These are phyloP conservation scores for Chloris gayana DNA, from an alignment of 176 grass and related monocot genomes.

Conservation along the genomic window DNA sequence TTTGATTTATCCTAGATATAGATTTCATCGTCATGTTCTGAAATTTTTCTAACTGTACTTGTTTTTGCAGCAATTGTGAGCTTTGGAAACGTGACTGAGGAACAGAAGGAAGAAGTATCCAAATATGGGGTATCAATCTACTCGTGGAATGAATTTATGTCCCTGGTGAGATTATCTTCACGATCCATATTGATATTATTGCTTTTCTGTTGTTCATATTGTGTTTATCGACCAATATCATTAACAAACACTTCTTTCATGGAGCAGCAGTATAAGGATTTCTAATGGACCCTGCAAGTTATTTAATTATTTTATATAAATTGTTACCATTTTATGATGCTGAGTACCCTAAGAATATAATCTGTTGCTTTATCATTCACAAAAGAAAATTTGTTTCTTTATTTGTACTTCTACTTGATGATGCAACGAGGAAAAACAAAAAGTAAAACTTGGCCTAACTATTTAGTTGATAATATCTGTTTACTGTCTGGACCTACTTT, in stretches of 20 bases:
- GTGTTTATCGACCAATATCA: slow-evolving; percentile 10
- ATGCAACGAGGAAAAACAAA: not conserved
- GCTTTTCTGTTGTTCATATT: not conserved
- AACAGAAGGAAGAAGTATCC: slow-evolving; percentile 73
- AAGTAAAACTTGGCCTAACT: slow-evolving; percentile 12
- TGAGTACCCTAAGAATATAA: not conserved
- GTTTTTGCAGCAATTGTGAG: slow-evolving; percentile 71
- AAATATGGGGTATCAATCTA: slow-evolving; percentile 62
- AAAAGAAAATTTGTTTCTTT: no score
- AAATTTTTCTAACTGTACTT: slow-evolving; percentile 21
- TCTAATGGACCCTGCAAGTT: not conserved
- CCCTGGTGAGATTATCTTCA: slow-evolving; percentile 58
- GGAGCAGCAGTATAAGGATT: slow-evolving; percentile 9
- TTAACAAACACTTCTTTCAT: slow-evolving; percentile 22
- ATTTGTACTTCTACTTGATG: not conserved
- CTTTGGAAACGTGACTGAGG: slow-evolving; percentile 64
- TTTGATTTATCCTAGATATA: slow-evolving; percentile 46
- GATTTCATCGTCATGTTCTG: slow-evolving; percentile 25
- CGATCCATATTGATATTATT: slow-evolving; percentile 1
- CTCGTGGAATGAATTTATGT: slow-evolving; percentile 77
- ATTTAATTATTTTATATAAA: not conserved
- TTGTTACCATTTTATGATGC: not conserved
- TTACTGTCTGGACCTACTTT: not conserved
- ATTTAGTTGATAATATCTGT: slow-evolving; percentile 28
- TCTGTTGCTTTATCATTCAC: not conserved